phyloP scores from a whole-genome alignment of 139 green algal species.

The Closterium sp. region DNA sequence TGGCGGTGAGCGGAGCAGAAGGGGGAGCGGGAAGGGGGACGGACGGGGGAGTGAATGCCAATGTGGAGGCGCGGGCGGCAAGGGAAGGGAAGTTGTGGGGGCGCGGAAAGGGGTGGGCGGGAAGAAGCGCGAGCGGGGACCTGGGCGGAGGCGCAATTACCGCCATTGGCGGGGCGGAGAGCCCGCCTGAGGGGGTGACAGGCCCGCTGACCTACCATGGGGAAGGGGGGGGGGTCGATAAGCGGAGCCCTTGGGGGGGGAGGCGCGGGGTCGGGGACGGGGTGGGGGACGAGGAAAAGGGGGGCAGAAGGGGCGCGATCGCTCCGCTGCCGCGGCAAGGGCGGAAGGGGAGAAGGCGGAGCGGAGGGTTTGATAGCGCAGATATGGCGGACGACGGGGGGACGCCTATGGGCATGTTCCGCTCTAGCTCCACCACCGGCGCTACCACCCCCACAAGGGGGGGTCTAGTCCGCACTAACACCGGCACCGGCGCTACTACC shows the following conservation, averaged over 20 bases:
- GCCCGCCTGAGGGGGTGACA: neutral
- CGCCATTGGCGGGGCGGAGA: neutral
- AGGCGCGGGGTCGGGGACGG: no score
- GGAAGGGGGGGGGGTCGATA: neutral
- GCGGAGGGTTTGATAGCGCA: no score
- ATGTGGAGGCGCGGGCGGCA: neutral
- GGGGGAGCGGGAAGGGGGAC: no score
- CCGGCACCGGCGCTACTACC: neutral
- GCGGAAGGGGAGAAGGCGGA: neutral
- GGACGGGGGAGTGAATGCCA: neutral
- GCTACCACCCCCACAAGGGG: no score
- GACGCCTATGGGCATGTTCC: no score
- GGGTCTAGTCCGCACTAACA: no score
- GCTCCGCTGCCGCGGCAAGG: neutral
- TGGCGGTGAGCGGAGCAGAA: neutral
- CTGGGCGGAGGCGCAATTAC: neutral
- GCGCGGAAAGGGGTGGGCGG: neutral
- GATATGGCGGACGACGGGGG: no score
- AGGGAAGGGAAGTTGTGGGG: neutral
- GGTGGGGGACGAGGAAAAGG: neutral
- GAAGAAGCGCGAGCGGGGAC: neutral
- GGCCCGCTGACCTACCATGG: neutral
- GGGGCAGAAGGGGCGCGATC: neutral
- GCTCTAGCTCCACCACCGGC: no score
- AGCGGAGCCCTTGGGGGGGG: neutral